A percentile compares a stretch with the other conserved stretches of the same genome.
Conservation (phyloP, 1,284 basidiomycete species). For the Fistulinella cinereoalba region DNA sequence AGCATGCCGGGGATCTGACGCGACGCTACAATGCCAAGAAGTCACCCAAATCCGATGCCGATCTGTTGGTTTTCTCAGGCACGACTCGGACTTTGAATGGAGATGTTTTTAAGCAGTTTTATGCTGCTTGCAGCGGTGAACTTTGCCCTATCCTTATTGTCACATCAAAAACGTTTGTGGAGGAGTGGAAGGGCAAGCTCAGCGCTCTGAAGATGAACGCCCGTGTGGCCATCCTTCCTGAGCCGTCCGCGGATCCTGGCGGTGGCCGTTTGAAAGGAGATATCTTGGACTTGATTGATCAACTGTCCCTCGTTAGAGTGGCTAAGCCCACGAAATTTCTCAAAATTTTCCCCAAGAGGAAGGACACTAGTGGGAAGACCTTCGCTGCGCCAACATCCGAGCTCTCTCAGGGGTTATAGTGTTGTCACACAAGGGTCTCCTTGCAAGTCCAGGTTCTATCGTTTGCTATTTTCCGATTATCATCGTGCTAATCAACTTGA, state of each 20-base stretch:
- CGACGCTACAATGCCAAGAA: constrained; percentile 15
- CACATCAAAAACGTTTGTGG: constrained; percentile 13
- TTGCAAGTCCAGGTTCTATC: no score
- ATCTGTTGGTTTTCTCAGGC: constrained; percentile 25
- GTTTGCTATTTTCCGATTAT: no score
- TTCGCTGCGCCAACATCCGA: no score
- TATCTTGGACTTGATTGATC: constrained; percentile 17
- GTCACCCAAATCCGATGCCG: constrained; percentile 23
- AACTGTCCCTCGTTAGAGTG: constrained; percentile 26
- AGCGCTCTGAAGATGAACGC: constrained; percentile 16
- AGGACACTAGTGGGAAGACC: no score
- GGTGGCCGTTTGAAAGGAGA: not conserved
- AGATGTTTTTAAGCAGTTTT: constrained; percentile 15
- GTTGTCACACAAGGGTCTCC: no score
- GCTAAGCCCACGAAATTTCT: constrained; percentile 13
- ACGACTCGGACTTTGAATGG: constrained; percentile 11
- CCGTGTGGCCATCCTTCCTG: constrained; percentile 12
- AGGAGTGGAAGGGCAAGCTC: constrained; percentile 13
- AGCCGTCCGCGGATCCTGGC: not conserved
- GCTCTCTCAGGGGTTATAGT: no score
- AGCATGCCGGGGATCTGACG: constrained; percentile 15
- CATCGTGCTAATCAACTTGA: no score
- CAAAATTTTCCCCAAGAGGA: constrained; percentile 19
- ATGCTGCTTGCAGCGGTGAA: constrained; percentile 20
- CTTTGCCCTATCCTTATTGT: constrained; percentile 27